These are phyloP conservation scores for Hypoxylon crocopeplum DNA, from an alignment of 495 filamentous ascomycete genomes.

Conservation along the genomic window DNA sequence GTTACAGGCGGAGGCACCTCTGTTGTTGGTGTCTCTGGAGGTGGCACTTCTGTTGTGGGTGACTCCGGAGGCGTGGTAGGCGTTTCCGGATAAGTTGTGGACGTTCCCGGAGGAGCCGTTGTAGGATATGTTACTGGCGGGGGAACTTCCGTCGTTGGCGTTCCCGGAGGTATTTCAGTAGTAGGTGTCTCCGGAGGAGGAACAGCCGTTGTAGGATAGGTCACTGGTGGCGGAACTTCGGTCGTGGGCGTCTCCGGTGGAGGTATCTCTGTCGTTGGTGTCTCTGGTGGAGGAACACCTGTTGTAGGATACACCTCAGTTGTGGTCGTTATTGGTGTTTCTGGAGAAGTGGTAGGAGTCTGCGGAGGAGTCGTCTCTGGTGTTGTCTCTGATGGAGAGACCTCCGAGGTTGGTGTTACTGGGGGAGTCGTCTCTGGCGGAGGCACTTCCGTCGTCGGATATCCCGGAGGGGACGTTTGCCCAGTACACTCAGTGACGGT, in stretches of 20 bases:
- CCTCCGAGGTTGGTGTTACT: not conserved
- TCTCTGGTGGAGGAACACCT: no score
- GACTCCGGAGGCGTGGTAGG: not conserved
- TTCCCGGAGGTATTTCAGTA: not conserved
- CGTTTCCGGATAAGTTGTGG: no score
- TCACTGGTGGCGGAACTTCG: no score
- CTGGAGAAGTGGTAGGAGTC: not conserved
- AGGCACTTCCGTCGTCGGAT: not conserved
- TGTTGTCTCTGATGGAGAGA: not conserved
- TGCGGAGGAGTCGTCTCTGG: not conserved
- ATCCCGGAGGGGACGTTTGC: not conserved
- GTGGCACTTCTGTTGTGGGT: not conserved
- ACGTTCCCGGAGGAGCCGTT: not conserved
- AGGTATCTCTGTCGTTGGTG: no score
- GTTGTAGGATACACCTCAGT: no score
- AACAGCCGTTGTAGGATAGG: not conserved
- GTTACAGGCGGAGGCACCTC: no score
- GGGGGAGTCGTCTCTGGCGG: conserved; percentile 6
- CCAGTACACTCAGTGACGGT: conserved; percentile 2
- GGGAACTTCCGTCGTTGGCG: not conserved
- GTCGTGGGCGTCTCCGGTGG: no score
- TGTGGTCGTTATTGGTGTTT: not conserved
- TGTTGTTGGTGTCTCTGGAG: not conserved
- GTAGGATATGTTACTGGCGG: conserved; percentile 2
- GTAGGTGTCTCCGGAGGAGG: conserved; percentile 5